Evolutionary conservation across 2,329 filamentous ascomycete genomes (phyloP).

Genomic region (Colletotrichum scovillei): DNA sequence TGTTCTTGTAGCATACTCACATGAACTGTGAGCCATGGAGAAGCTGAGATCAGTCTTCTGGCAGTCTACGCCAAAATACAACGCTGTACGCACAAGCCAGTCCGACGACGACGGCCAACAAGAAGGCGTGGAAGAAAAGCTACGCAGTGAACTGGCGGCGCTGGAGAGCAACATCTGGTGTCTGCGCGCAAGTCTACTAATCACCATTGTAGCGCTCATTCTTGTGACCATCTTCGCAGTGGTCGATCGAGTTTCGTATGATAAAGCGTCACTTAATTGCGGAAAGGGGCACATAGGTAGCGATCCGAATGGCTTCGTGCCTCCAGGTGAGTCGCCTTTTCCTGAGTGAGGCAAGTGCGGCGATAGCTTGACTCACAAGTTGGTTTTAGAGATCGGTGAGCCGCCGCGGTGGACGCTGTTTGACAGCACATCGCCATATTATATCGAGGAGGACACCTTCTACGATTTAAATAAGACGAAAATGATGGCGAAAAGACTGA

Average conservation of each 20-base stretch:
- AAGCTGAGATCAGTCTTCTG: not conserved
- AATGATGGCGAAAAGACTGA: not conserved
- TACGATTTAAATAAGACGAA: constrained; percentile 15
- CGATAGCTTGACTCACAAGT: not conserved
- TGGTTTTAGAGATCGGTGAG: constrained; percentile 2
- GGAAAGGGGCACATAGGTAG: constrained; percentile 15
- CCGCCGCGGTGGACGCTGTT: constrained; percentile 19
- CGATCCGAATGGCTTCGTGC: constrained; percentile 25
- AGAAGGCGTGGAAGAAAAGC: constrained; percentile 3
- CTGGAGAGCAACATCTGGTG: constrained; percentile 21
- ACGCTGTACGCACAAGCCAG: constrained; percentile 10
- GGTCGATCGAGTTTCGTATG: constrained; percentile 1
- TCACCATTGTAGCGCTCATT: not conserved
- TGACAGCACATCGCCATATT: constrained; percentile 9
- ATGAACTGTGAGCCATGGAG: not conserved
- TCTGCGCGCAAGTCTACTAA: constrained; percentile 14
- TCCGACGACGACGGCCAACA: constrained; percentile 20
- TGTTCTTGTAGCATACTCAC: not conserved
- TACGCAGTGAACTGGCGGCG: not conserved
- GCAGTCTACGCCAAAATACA: constrained; percentile 8
- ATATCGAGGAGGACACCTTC: constrained; percentile 20
- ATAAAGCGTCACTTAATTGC: not conserved
- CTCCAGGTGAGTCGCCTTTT: not conserved
- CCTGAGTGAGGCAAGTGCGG: no score
- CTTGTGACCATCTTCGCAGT: not conserved